These are phyloP conservation scores for Paraurostyla sp. DNA, from an alignment of 73 alveolate species.

Conservation along the genomic window DNA sequence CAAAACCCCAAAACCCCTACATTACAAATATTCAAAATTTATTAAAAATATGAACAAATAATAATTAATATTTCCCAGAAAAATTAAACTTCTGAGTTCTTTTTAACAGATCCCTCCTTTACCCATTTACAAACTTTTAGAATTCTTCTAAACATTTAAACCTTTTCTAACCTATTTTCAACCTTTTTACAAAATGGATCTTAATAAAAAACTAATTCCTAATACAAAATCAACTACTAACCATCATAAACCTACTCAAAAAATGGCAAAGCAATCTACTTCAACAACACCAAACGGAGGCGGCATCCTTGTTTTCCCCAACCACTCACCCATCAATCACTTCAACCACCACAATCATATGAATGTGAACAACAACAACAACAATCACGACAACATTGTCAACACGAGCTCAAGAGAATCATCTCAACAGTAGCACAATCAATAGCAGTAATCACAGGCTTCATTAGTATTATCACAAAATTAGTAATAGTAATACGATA, in stretches of 20 bases:
- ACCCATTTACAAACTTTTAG: conserved; percentile 11
- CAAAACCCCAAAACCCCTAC: too few species aligned
- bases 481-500: background rate
- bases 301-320: too few species aligned
- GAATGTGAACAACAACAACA: too few species aligned
- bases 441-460: background rate
- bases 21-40: too few species aligned
- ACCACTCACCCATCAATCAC: too few species aligned
- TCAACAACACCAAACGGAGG: too few species aligned
- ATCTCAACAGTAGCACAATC: background rate
- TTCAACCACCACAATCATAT: too few species aligned
- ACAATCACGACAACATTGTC: too few species aligned
- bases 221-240: background rate
- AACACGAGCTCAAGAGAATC: too few species aligned
- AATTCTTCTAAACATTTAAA: background rate
- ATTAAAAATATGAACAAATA: background rate
- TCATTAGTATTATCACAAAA: too few species aligned
- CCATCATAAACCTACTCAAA: background rate
- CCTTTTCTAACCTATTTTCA: background rate
- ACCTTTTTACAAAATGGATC: background rate
- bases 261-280: background rate
- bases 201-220: background rate
- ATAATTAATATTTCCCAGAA: background rate
- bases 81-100: background rate
- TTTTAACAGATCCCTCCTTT: background rate